These are phyloP conservation scores for Trametopsis cervina DNA, from an alignment of 768 basidiomycete genomes.

Conservation along the genomic window DNA sequence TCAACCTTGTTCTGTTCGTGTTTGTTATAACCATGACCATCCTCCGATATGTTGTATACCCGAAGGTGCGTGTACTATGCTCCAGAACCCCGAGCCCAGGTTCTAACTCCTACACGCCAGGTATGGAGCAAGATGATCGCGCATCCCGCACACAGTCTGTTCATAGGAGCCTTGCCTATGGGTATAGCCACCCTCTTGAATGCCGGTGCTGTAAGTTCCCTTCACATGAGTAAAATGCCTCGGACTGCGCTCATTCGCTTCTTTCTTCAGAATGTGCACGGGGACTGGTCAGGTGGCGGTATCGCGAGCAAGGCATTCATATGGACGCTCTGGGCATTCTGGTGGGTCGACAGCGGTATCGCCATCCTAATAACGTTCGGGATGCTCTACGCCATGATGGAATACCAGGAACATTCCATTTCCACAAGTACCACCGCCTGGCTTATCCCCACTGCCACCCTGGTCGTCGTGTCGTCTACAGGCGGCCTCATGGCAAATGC, in stretches of 20 bases:
- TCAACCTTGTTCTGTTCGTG: conserved; percentile 34
- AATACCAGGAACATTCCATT: conserved; percentile 32
- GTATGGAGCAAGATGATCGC: conserved; percentile 24
- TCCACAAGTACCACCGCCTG: conserved; percentile 36
- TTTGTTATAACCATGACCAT: conserved; percentile 25
- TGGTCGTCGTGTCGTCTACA: conserved; percentile 45
- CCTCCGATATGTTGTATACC: conserved; percentile 27
- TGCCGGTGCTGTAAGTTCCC: conserved; percentile 27
- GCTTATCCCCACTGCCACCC: conserved; percentile 46
- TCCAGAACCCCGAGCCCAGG: background rate
- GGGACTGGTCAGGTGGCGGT: conserved; percentile 31
- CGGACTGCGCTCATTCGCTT: background rate
- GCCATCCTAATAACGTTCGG: conserved; percentile 40
- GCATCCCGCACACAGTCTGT: conserved; percentile 38
- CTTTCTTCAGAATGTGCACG: conserved; percentile 23
- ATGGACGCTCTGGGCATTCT: conserved; percentile 38
- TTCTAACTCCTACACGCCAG: conserved; percentile 3
- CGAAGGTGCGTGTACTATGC: conserved; percentile 18
- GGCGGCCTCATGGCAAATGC: conserved; percentile 38
- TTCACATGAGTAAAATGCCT: background rate
- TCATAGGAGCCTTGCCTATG: conserved; percentile 38
- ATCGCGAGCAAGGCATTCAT: conserved; percentile 23
- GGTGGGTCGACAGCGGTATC: conserved; percentile 41
- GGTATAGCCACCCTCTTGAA: conserved; percentile 38
- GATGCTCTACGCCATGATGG: conserved; percentile 43